phyloP scores from a whole-genome alignment of 805 yeast genomes.

The Debaryomyces hansenii region DNA sequence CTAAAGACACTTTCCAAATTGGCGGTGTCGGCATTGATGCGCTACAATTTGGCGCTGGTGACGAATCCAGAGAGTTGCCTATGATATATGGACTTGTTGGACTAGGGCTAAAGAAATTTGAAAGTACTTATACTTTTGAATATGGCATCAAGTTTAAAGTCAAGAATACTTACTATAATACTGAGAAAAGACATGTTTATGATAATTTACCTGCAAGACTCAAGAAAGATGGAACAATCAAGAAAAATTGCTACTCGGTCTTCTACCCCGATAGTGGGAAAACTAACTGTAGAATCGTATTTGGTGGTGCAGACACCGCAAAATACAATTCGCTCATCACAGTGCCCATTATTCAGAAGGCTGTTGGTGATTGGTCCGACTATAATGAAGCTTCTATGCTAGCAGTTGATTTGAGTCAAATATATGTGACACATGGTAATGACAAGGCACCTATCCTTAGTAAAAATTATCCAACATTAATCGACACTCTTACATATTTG shows the following conservation, averaged over 20 bases:
- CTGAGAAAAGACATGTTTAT: not conserved
- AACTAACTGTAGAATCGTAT: not conserved
- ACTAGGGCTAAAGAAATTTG: slow-evolving; percentile 2
- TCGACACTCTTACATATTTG: slow-evolving; percentile 7
- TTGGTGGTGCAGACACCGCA: slow-evolving; percentile 5
- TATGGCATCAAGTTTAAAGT: not conserved
- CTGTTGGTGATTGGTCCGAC: slow-evolving; percentile 5
- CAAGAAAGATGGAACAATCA: not conserved
- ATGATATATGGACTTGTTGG: slow-evolving; percentile 1
- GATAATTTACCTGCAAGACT: slow-evolving; percentile 3
- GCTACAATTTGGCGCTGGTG: slow-evolving; percentile 1
- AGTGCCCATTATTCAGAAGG: slow-evolving; percentile 7
- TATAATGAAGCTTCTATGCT: slow-evolving; percentile 6
- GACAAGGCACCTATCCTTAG: slow-evolving; percentile 1
- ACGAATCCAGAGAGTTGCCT: not conserved
- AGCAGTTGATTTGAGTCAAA: slow-evolving; percentile 8
- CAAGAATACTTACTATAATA: not conserved
- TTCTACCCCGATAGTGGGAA: not conserved
- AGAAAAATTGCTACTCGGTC: slow-evolving; percentile 2
- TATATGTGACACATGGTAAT: not conserved
- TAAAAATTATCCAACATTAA: slow-evolving; percentile 7
- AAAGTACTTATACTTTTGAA: slow-evolving; percentile 4
- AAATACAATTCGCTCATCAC: slow-evolving; percentile 8
- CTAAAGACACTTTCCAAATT: not conserved
- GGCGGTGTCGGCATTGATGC: not conserved